phyloP scores from a whole-genome alignment of 2,329 filamentous ascomycete species.

The Monosporascus sp. region DNA sequence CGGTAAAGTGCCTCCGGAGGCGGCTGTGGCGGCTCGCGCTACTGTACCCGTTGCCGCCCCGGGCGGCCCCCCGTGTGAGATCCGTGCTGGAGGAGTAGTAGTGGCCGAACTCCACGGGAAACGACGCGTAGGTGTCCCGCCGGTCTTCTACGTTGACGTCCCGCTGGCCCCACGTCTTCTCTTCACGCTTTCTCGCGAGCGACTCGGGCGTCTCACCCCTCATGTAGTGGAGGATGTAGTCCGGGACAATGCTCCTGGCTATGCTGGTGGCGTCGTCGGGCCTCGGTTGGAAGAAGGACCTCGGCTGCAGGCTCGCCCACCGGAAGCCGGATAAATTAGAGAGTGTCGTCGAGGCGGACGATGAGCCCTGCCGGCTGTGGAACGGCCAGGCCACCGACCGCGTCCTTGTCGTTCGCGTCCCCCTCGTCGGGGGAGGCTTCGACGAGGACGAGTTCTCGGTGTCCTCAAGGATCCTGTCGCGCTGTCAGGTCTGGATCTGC shows the following conservation, averaged over 20 bases:
- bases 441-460: constrained; percentile 21
- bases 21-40: constrained; percentile 23
- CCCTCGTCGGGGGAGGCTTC: constrained; percentile 18
- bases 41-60: constrained; percentile 14
- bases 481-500: not conserved
- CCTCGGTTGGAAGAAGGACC: constrained; percentile 18
- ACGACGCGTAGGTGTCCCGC: constrained; percentile 26
- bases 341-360: constrained; percentile 18
- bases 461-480: constrained; percentile 18
- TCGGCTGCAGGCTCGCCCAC: constrained; percentile 18
- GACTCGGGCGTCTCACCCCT: constrained; percentile 50
- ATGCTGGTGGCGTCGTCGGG: constrained; percentile 27
- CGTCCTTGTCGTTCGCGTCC: constrained; percentile 7
- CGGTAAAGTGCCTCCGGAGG: constrained; percentile 27
- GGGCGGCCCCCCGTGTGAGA: constrained; percentile 9
- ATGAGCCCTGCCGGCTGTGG: constrained; percentile 21
- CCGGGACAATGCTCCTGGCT: constrained; percentile 43
- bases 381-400: constrained; percentile 26
- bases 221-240: constrained; percentile 51
- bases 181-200: constrained; percentile 39
- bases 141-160: constrained; percentile 25
- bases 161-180: constrained; percentile 26
- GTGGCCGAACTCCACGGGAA: constrained; percentile 31
- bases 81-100: constrained; percentile 21
- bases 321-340: constrained; percentile 23